Conservation (phyloP, 148 eudicot species). For the Amaranthus hypochondriacus region DNA sequence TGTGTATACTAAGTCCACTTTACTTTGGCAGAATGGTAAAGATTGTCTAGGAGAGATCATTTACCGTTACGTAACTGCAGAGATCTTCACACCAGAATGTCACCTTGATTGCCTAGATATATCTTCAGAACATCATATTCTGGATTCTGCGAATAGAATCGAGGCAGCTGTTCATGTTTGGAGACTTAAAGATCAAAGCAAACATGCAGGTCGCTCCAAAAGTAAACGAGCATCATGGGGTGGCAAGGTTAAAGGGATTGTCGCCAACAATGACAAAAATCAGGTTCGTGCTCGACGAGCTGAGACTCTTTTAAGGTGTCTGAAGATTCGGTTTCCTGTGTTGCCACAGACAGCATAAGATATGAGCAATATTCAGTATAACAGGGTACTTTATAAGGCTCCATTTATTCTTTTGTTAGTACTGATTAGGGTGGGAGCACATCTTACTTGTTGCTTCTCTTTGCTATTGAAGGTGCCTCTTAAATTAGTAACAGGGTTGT, state of each 20-base stretch:
- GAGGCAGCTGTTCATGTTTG: conserved; percentile 94
- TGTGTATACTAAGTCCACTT: background rate
- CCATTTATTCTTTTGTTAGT: background rate
- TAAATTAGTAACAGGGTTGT: no score
- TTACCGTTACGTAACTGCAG: conserved; percentile 73
- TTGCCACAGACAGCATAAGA: conserved; percentile 91
- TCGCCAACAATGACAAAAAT: conserved; percentile 63
- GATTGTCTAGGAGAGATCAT: conserved; percentile 81
- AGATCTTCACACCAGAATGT: conserved; percentile 72
- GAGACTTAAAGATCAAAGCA: conserved; percentile 62
- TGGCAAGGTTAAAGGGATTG: conserved; percentile 73
- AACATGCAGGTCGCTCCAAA: conserved; percentile 37
- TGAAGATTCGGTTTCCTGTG: conserved; percentile 74
- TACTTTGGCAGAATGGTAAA: conserved; percentile 68
- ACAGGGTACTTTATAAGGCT: conserved; percentile 47
- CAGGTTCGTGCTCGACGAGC: conserved; percentile 67
- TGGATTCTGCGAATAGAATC: conserved; percentile 78
- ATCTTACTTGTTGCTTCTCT: no score
- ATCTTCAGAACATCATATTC: conserved; percentile 82
- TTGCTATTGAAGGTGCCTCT: no score
- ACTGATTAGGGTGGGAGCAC: background rate
- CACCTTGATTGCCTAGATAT: conserved; percentile 77
- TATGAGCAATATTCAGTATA: conserved; percentile 92
- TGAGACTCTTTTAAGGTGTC: conserved; percentile 59
- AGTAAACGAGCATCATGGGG: conserved; percentile 69